Percentiles rank a stretch among this genome's conserved stretches.
phyloP scores from a whole-genome alignment of 352 stramenopile species.

The Phytophthora citricola region DNA sequence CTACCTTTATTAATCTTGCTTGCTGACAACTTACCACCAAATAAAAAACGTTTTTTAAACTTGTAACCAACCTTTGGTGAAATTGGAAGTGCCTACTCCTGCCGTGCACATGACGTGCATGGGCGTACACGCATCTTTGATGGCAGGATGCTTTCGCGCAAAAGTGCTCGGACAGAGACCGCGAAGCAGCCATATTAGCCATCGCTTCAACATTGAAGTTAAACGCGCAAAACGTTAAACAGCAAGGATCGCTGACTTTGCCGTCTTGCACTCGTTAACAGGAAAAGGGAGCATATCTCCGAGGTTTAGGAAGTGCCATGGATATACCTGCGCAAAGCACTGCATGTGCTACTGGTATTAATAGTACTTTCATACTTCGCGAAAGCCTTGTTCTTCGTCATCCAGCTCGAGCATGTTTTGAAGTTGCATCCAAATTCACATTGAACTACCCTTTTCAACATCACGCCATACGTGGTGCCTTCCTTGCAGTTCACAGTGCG shows the following conservation, averaged over 20 bases:
- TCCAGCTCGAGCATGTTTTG: not conserved
- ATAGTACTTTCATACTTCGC: too few species aligned
- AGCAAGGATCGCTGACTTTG: too few species aligned
- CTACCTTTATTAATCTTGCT: not conserved
- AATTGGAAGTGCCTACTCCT: too few species aligned
- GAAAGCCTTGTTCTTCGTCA: too few species aligned
- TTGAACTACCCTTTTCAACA: not conserved
- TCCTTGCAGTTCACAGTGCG: not conserved
- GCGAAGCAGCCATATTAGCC: not conserved
- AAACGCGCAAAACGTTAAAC: constrained; percentile 13
- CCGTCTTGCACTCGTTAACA: too few species aligned
- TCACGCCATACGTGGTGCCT: constrained; percentile 6
- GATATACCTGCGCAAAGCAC: too few species aligned
- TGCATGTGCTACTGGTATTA: too few species aligned
- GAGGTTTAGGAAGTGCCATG: not conserved
- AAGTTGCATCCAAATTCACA: not conserved
- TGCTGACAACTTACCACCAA: not conserved
- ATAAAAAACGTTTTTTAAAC: not conserved
- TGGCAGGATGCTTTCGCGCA: constrained; percentile 10
- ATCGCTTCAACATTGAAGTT: constrained; percentile 18
- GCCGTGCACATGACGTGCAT: not conserved
- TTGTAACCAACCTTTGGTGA: too few species aligned
- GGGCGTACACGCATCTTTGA: constrained; percentile 21
- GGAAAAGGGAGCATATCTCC: not conserved
- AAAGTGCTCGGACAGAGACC: not conserved